phyloP scores from a whole-genome alignment of 2,329 filamentous ascomycete genomes.

The Graphiopsis chlorocephala region DNA sequence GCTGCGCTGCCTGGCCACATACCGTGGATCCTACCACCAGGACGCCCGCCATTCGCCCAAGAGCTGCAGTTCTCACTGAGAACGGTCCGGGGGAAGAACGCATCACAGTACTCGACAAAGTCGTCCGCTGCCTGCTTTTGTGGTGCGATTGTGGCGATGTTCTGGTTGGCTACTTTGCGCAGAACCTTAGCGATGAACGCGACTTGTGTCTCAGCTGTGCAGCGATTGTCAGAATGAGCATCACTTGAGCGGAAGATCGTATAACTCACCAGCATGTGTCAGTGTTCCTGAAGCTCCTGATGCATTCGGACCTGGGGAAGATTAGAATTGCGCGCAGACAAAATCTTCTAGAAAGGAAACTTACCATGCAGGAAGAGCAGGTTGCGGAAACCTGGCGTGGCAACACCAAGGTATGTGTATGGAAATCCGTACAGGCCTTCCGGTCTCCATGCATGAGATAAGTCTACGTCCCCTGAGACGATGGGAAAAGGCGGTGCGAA shows the following conservation, averaged over 20 bases:
- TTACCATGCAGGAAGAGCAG: conserved; percentile 24
- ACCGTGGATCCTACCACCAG: conserved; percentile 62
- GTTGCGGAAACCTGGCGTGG: conserved; percentile 26
- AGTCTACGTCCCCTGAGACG: conserved; percentile 24
- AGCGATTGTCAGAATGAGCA: neutral
- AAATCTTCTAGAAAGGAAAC: neutral
- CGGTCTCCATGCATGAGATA: conserved; percentile 29
- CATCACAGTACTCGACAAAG: conserved; percentile 35
- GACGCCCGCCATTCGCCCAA: conserved; percentile 65
- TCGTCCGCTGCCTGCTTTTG: conserved; percentile 54
- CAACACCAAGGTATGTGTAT: conserved; percentile 27
- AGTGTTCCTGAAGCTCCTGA: conserved; percentile 63
- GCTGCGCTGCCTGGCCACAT: conserved; percentile 68
- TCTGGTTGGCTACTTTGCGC: conserved; percentile 64
- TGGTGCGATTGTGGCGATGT: conserved; percentile 61
- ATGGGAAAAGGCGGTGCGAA: conserved; percentile 35
- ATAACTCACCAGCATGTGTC: conserved; percentile 38
- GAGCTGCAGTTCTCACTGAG: conserved; percentile 62
- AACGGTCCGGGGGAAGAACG: conserved; percentile 52
- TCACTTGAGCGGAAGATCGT: neutral
- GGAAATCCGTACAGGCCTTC: conserved; percentile 37
- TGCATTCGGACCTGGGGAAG: conserved; percentile 46
- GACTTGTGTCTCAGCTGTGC: conserved; percentile 59
- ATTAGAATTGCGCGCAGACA: neutral
- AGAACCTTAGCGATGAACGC: conserved; percentile 65